A percentile compares a stretch with the other conserved stretches of the same genome.
phyloP scores from a whole-genome alignment of 371 early-diverging fungal species.

The Lichtheimia ornata region DNA sequence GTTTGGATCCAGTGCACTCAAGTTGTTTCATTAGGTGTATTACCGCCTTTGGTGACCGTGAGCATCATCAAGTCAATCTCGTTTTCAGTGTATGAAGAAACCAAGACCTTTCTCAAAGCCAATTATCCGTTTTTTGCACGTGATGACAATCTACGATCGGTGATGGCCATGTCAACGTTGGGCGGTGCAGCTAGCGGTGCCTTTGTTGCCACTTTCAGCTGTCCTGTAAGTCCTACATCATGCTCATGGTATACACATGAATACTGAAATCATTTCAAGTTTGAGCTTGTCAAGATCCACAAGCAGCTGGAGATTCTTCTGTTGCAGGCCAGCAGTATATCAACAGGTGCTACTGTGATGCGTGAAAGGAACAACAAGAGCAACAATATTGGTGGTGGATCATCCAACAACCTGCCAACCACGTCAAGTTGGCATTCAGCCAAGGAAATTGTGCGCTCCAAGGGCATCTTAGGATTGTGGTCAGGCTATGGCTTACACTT shows the following conservation, averaged over 20 bases:
- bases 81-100: constrained; percentile 75
- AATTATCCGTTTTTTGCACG: constrained; percentile 25
- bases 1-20: not conserved
- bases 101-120: constrained; percentile 34
- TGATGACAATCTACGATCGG: constrained; percentile 37
- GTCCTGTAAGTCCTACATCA: constrained; percentile 41
- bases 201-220: constrained; percentile 67
- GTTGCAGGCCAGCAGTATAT: constrained; percentile 57
- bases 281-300: constrained; percentile 83
- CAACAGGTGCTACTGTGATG: constrained; percentile 45
- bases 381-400: not conserved
- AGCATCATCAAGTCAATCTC: constrained; percentile 76
- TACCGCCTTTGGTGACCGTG: constrained; percentile 78
- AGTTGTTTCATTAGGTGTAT: constrained; percentile 46
- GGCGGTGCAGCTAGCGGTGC: constrained; percentile 70
- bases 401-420: constrained; percentile 2
- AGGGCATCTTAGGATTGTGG: constrained; percentile 51
- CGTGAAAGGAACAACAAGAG: constrained; percentile 15
- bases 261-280: constrained; percentile 9
- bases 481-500: constrained; percentile 56
- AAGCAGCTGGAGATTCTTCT: constrained; percentile 69
- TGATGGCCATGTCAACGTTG: constrained; percentile 54
- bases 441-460: constrained; percentile 56
- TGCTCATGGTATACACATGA: no score
- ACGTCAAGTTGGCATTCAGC: constrained; percentile 62